Conservation (phyloP, 129 eudicot species). For the Arctium minus region DNA sequence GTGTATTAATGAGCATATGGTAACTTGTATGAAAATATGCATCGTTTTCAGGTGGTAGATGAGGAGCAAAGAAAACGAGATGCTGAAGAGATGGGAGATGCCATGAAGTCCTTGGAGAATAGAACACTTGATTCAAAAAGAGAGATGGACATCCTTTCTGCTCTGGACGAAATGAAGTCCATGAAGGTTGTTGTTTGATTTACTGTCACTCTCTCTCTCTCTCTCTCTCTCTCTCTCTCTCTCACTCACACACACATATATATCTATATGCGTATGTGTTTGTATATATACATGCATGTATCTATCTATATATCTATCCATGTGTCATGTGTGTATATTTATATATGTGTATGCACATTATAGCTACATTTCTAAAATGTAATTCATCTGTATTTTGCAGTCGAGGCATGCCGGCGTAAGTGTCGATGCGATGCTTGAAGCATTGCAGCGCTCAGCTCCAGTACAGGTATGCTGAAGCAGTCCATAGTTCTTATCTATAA, state of each 20-base stretch:
- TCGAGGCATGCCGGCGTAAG: slow-evolving; percentile 74
- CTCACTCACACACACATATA: not conserved
- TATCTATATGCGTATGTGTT: too few relatives aligned
- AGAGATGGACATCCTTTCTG: slow-evolving; percentile 75
- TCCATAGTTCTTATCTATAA: not conserved
- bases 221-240: too few relatives aligned
- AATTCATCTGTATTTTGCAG: slow-evolving; percentile 36
- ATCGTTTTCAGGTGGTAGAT: slow-evolving; percentile 35
- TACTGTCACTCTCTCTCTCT: too few relatives aligned
- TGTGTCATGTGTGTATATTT: not conserved
- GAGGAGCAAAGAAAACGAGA: slow-evolving; percentile 50
- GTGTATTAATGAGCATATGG: too few relatives aligned
- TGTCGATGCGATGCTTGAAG: slow-evolving; percentile 72
- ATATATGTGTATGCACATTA: not conserved
- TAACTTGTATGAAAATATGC: too few relatives aligned
- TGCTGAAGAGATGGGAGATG: slow-evolving; percentile 80
- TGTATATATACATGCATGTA: not conserved
- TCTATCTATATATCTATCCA: not conserved
- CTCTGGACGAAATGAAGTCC: slow-evolving; percentile 73
- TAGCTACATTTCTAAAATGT: slow-evolving; percentile 6
- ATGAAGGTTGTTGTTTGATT: slow-evolving; percentile 49
- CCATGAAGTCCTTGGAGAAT: slow-evolving; percentile 75
- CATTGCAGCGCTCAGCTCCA: slow-evolving; percentile 55
- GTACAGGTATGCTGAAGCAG: not conserved
- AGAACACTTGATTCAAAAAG: slow-evolving; percentile 59